Evolutionary conservation across 495 filamentous ascomycete genomes (phyloP).

Genomic region (Penicillium taxi): DNA sequence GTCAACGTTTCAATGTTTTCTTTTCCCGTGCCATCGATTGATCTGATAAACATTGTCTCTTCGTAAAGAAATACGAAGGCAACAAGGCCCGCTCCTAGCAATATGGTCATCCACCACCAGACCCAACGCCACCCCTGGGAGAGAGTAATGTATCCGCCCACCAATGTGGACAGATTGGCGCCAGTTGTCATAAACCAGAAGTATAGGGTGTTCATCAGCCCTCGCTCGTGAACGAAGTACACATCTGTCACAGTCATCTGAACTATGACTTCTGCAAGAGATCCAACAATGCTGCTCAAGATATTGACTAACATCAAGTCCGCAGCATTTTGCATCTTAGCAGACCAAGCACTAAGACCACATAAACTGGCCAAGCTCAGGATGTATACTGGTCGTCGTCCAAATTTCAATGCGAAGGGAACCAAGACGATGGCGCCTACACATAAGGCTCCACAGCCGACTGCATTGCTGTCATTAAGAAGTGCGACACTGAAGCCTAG

Average conservation of each 20-base stretch:
- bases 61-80: conserved; percentile 16
- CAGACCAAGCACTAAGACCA: conserved; percentile 32
- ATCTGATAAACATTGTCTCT: conserved; percentile 17
- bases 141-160: conserved; percentile 36
- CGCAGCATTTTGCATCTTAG: conserved; percentile 25
- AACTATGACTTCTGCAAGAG: conserved; percentile 33
- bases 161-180: conserved; percentile 28
- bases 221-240: conserved; percentile 43
- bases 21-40: no score
- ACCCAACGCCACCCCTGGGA: conserved; percentile 44
- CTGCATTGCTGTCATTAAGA: conserved; percentile 35
- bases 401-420: conserved; percentile 39
- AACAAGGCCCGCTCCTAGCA: conserved; percentile 23
- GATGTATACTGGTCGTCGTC: conserved; percentile 37
- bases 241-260: conserved; percentile 43
- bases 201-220: conserved; percentile 34
- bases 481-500: conserved; percentile 29
- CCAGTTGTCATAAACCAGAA: conserved; percentile 26
- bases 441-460: conserved; percentile 29
- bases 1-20: conserved; percentile 1
- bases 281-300: conserved; percentile 29
- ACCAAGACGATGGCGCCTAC: conserved; percentile 35
- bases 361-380: conserved; percentile 28
- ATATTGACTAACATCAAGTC: conserved; percentile 34
- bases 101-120: conserved; percentile 43